Percentiles rank a stretch among this genome's conserved stretches.
Conservation (phyloP, 2,329 filamentous ascomycete genomes). For the Ilyonectria sp. region DNA sequence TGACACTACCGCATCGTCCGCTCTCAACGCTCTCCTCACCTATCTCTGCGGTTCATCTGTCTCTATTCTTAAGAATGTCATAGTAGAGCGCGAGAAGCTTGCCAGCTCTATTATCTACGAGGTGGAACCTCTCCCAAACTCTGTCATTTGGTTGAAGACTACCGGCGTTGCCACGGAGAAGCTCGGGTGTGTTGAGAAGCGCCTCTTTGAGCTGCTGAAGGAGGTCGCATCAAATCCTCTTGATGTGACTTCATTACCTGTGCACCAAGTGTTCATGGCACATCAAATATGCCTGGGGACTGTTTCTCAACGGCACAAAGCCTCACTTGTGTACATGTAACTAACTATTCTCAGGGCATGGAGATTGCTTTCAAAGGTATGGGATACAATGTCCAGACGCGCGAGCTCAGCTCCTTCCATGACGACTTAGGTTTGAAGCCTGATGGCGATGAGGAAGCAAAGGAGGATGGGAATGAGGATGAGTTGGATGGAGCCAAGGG, state of each 20-base stretch:
- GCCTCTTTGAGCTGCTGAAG: constrained; percentile 86
- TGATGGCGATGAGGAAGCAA: constrained; percentile 71
- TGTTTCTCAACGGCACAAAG: neutral
- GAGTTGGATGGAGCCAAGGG: constrained; percentile 50
- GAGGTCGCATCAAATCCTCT: too few species aligned
- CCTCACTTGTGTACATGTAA: neutral
- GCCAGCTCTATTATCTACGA: constrained; percentile 88
- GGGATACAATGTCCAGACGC: constrained; percentile 85
- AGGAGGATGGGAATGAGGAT: constrained; percentile 60
- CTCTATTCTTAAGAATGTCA: constrained; percentile 88
- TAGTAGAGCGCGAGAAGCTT: constrained; percentile 94
- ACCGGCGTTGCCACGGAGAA: constrained; percentile 91
- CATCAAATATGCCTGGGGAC: neutral
- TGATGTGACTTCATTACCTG: constrained; percentile 54
- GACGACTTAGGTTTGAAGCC: constrained; percentile 89
- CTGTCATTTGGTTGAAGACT: constrained; percentile 87
- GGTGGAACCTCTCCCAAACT: constrained; percentile 84
- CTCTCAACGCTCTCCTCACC: constrained; percentile 83
- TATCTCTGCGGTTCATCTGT: constrained; percentile 96
- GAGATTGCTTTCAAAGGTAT: constrained; percentile 80
- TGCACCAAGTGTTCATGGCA: neutral
- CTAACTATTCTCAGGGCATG: constrained; percentile 71
- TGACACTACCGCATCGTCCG: constrained; percentile 77
- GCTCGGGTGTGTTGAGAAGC: constrained; percentile 85
- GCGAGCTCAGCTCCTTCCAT: constrained; percentile 84